phyloP scores from a whole-genome alignment of 148 eudicot species.

The Camellia sinensis region DNA sequence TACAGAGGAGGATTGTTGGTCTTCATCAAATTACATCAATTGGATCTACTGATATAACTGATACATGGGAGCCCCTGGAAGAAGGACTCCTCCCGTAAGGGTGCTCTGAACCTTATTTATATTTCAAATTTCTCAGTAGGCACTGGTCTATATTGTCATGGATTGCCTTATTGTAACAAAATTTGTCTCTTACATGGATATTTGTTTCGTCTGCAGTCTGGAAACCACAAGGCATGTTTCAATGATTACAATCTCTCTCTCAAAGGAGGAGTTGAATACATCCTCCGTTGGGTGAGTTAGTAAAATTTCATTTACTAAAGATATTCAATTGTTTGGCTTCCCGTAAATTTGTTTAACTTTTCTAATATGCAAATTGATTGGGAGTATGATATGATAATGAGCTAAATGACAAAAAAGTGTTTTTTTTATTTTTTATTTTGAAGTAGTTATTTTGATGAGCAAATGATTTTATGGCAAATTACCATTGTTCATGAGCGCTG shows the following conservation, averaged over 20 bases:
- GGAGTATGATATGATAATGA: neutral
- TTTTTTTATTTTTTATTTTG: neutral
- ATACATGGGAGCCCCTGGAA: constrained; percentile 96
- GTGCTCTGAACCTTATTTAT: constrained; percentile 8
- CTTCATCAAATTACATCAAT: constrained; percentile 89
- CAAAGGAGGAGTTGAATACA: constrained; percentile 65
- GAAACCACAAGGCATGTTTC: constrained; percentile 97
- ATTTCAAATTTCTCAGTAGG: neutral
- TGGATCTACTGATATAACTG: constrained; percentile 88
- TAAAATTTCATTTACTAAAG: no score
- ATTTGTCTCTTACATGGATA: neutral
- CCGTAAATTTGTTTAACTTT: neutral
- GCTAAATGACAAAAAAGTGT: neutral
- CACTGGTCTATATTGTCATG: neutral
- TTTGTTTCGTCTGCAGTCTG: constrained; percentile 40
- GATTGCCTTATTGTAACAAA: neutral
- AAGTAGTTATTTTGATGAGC: neutral
- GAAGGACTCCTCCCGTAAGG: constrained; percentile 97
- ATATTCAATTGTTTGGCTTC: neutral
- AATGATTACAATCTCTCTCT: constrained; percentile 81
- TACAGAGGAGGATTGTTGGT: constrained; percentile 93
- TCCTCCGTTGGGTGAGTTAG: constrained; percentile 64
- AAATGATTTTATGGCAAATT: neutral
- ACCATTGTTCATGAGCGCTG: neutral
- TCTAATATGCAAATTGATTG: neutral